A percentile compares a stretch with the other conserved stretches of the same genome.
These are phyloP conservation scores for Isoetes engelmannii DNA, from an alignment of 83 land plant genomes.

Conservation along the genomic window DNA sequence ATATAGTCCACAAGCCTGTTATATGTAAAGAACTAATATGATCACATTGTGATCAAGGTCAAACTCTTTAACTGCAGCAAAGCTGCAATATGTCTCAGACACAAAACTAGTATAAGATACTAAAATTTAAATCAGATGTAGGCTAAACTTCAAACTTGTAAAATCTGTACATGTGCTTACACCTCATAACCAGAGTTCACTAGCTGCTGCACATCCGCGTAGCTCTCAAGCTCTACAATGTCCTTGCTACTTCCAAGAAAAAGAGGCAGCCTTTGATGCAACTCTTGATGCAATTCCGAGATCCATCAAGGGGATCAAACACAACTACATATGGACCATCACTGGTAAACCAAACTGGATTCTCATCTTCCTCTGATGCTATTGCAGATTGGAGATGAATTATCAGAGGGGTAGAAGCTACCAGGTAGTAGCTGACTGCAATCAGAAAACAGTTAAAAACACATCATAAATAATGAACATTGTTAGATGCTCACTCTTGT, in stretches of 20 bases:
- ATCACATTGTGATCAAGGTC: too few relatives aligned
- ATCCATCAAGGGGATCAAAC: slow-evolving; percentile 92
- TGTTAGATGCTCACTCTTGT: too few relatives aligned
- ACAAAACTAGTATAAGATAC: too few relatives aligned
- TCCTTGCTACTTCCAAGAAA: slow-evolving; percentile 88
- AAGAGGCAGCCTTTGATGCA: slow-evolving; percentile 87
- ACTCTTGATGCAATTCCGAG: slow-evolving; percentile 66
- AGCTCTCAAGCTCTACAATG: slow-evolving; percentile 79
- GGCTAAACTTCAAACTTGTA: too few relatives aligned
- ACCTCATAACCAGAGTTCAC: slow-evolving; percentile 94
- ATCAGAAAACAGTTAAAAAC: neutral
- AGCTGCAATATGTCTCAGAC: too few relatives aligned
- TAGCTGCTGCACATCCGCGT: slow-evolving; percentile 80
- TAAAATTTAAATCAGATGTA: too few relatives aligned
- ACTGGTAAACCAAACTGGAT: slow-evolving; percentile 58
- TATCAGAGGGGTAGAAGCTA: neutral
- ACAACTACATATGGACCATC: slow-evolving; percentile 83
- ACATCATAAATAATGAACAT: neutral
- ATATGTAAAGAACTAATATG: too few relatives aligned
- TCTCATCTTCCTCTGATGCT: slow-evolving; percentile 91
- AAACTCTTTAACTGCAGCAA: too few relatives aligned
- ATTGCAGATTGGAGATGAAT: too few relatives aligned
- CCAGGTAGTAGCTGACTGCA: neutral
- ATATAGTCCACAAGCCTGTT: too few relatives aligned
- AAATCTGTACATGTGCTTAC: slow-evolving; percentile 12